Conservation (phyloP, 176 grass and related monocot genomes). For the Aechmea fasciata region DNA sequence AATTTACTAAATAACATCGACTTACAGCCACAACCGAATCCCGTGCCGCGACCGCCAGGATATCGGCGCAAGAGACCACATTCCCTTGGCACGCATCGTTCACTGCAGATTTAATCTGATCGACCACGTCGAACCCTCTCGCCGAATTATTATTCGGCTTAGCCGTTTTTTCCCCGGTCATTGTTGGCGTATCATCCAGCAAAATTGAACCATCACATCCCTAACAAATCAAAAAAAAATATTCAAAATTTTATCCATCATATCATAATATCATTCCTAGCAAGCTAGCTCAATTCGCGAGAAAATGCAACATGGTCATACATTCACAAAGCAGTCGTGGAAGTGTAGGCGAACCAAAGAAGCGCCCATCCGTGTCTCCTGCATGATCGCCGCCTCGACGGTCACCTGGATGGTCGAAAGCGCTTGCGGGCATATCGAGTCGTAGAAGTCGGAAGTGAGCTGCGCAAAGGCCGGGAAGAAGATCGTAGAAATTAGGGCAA, state of each 20-base stretch:
- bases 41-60: slow-evolving; percentile 54
- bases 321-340: slow-evolving; percentile 81
- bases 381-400: slow-evolving; percentile 41
- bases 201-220: slow-evolving; percentile 78
- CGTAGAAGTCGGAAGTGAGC: slow-evolving; percentile 48
- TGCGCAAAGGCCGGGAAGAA: slow-evolving; percentile 9
- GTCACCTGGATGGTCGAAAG: slow-evolving; percentile 44
- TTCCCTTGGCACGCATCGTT: slow-evolving; percentile 53
- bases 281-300: not conserved
- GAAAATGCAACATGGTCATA: slow-evolving; percentile 4
- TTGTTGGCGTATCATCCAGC: slow-evolving; percentile 66
- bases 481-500: not conserved
- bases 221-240: slow-evolving; percentile 18
- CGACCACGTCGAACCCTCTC: slow-evolving; percentile 58
- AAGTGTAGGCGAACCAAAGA: slow-evolving; percentile 71
- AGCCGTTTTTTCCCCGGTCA: slow-evolving; percentile 72
- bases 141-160: slow-evolving; percentile 56
- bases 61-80: slow-evolving; percentile 76
- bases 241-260: not conserved
- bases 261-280: not conserved
- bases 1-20: slow-evolving; percentile 13
- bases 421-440: slow-evolving; percentile 49
- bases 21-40: slow-evolving; percentile 72
- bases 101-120: slow-evolving; percentile 43
- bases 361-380: slow-evolving; percentile 54